Evolutionary conservation across 2,329 filamentous ascomycete species (phyloP), one percentile per base, ranked within the genome.

Genomic region (Pseudogymnoascus sp.): DNA sequence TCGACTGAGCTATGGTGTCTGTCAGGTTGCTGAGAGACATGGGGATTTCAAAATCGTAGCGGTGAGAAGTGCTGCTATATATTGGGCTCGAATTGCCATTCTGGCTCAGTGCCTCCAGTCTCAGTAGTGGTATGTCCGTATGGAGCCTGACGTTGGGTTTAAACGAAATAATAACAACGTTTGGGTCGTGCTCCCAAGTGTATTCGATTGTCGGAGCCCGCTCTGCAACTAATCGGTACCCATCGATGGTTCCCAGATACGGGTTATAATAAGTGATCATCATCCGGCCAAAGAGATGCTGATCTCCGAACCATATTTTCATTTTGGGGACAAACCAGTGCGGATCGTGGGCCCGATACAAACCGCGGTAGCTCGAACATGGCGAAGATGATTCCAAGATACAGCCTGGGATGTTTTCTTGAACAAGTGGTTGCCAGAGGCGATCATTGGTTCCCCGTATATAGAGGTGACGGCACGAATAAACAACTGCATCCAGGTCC

Each of bases 281-380:
- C 43, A 96, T 75, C 71, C 88, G 89, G 0, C 93, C 93, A 1
- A 83, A 87, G 58, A 91, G 81, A 31, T 87, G 82, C 1, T 80
- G 81, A 73, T 96, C 91, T 64, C 86, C 84, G 71, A 96, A 93
- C 93, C 93, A 97, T 66, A 97, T 79, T 74, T 90, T 93, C 71
- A 90, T 80, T 60, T 83, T 85, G 0, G 90, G 81, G 1, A 97
- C 79, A 70, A 96, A 96, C 93, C 93, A 97, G 69, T 88, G 85
- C 0, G 88, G 88, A 66, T 95, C 83, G 72, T 95, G 89, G 18
- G 86, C 81, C 43, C 82, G 77, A 72, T 89, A 96, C 2, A 96
- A 82, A 25, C 88, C 81, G 63, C 84, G 84, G 75, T 87, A 96
- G 23, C 80, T 86, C 1, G 76, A 68, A 69, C 82, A 87, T 5